phyloP scores from a whole-genome alignment of 441 rosid species.

The Euphorbia neoarborescens region DNA sequence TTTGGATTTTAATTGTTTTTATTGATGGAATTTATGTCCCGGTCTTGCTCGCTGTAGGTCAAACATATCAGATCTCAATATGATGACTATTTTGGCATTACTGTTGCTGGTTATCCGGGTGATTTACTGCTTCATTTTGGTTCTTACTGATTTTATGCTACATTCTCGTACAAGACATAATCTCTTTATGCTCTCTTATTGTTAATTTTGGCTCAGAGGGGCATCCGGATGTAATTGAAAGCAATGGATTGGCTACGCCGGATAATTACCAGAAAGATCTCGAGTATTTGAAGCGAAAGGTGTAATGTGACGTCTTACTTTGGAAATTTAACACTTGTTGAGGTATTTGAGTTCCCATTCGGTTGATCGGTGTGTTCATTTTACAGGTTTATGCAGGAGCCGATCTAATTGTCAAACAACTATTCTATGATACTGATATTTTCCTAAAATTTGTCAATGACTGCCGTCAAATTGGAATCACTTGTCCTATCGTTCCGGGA shows the following conservation, averaged over 20 bases:
- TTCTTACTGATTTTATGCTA: background rate
- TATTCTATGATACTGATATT: constrained; percentile 86
- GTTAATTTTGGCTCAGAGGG: constrained; percentile 45
- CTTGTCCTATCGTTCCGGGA: constrained; percentile 91
- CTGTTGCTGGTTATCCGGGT: constrained; percentile 99
- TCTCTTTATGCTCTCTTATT: background rate
- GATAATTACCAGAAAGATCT: constrained; percentile 78
- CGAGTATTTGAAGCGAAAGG: constrained; percentile 82
- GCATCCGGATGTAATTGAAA: constrained; percentile 80
- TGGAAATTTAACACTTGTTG: background rate
- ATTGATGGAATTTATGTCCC: background rate
- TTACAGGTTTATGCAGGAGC: constrained; percentile 95
- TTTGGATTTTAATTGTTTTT: background rate
- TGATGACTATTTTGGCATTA: constrained; percentile 86
- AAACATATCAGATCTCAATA: constrained; percentile 63
- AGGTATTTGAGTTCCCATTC: constrained; percentile 14
- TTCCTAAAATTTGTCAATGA: constrained; percentile 87
- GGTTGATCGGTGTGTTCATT: constrained; percentile 15
- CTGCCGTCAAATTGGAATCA: constrained; percentile 84
- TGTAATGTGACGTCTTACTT: constrained; percentile 7
- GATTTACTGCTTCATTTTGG: background rate
- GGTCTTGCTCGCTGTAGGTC: constrained; percentile 35
- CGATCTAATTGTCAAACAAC: constrained; percentile 72
- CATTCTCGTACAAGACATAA: background rate
- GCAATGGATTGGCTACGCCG: constrained; percentile 52